Evolutionary conservation across 164 flowering plant species (phyloP), one percentile per base, ranked within the genome.

Genomic region (Aristolochia fimbriata): DNA sequence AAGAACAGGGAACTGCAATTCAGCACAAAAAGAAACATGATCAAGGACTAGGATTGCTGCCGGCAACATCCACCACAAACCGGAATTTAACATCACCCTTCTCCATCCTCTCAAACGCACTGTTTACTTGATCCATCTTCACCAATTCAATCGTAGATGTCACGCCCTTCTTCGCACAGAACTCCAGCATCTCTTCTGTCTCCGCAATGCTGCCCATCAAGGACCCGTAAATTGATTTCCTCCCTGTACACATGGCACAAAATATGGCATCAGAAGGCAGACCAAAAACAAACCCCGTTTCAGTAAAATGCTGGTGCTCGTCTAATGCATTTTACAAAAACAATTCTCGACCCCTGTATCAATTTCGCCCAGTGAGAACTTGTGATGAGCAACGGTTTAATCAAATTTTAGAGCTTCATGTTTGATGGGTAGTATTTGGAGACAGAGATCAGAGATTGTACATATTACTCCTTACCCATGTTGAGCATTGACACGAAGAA

Each of bases 181-280:
- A 81, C 61, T 79, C 80, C 6, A 80, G 47, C 87, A 82, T 82
- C 71, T 82, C 83, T 56, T 80, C 83, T 1, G 84, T 82, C 76
- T 83, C 87, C 60, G 79, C 79, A 67, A 83, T 33, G 6, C 88
- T 85, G 25, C 88, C 88, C n/a, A 73, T 70, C 46, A 11, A 13
- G 46, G 81, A 77, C 10, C 88, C 85, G 4, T 48, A 70, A 17
- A 83, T 64, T 1, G 43, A n/a, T 62, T 79, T 81, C 70, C 82
- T 77, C 58, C 86, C 86, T 79, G 62, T 24, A 23, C 7, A 37
- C 10, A 37, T 37, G 12, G 43, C 12, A 37, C 43, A 37, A 37
- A 37, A 10, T 27, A 0, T 3, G 43, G 1, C 0, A 37, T 37
- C 43, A 37, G 43, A 37, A 27, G 43, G 43, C 43, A 3, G 43